Conservation (phyloP, 306 rosid species). For the Citrullus mucosospermus region DNA sequence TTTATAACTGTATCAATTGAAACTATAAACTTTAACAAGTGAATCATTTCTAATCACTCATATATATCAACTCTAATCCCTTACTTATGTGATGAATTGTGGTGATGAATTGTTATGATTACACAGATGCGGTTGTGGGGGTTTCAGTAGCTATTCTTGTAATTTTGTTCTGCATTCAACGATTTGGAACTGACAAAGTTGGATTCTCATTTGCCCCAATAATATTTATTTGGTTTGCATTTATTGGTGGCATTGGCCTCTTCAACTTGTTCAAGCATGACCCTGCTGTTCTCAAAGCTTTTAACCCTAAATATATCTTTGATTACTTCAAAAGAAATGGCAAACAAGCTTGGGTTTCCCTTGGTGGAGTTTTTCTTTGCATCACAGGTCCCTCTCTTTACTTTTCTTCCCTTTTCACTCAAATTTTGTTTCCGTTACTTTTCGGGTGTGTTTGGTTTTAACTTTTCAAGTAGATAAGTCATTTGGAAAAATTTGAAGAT, state of each 20-base stretch:
- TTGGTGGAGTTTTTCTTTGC: slow-evolving; percentile 50
- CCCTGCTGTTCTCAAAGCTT: slow-evolving; percentile 29
- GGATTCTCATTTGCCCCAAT: slow-evolving; percentile 46
- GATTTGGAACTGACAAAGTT: slow-evolving; percentile 60
- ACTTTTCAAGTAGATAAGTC: too few relatives aligned
- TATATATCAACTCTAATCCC: too few relatives aligned
- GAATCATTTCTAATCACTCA: too few relatives aligned
- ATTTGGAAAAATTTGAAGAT: too few relatives aligned
- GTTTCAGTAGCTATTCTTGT: slow-evolving; percentile 37
- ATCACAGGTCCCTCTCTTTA: slow-evolving; percentile 22
- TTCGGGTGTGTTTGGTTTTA: too few relatives aligned
- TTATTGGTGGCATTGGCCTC: slow-evolving; percentile 45
- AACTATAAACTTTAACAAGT: too few relatives aligned
- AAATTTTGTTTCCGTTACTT: too few relatives aligned
- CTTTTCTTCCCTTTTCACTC: not conserved
- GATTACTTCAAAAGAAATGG: slow-evolving; percentile 41
- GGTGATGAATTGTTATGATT: too few relatives aligned
- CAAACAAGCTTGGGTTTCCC: slow-evolving; percentile 42
- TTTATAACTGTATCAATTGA: too few relatives aligned
- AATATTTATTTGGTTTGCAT: slow-evolving; percentile 32
- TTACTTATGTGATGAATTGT: too few relatives aligned
- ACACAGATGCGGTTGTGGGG: slow-evolving; percentile 38
- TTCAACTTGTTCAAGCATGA: slow-evolving; percentile 45
- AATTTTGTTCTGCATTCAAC: slow-evolving; percentile 23
- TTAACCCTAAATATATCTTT: slow-evolving; percentile 35